These are phyloP conservation scores for Cynara cardunculus DNA, from an alignment of 129 eudicot species.

Conservation along the genomic window DNA sequence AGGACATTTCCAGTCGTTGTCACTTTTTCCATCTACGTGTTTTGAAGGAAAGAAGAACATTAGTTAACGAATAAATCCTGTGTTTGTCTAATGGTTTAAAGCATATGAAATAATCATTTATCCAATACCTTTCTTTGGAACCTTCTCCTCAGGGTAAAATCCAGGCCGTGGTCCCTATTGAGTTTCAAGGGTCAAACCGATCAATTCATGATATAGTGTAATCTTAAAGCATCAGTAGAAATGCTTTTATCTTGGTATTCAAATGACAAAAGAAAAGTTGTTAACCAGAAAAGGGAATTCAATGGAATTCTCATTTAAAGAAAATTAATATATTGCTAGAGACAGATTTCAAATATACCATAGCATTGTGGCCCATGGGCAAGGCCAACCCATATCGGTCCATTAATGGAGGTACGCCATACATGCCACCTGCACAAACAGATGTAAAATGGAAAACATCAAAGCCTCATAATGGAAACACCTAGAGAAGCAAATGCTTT, in stretches of 20 bases:
- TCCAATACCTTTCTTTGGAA: slow-evolving; percentile 44
- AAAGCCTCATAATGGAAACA: neutral
- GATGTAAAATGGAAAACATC: neutral
- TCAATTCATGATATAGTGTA: neutral
- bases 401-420: slow-evolving; percentile 64
- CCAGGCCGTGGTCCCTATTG: slow-evolving; percentile 76
- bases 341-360: slow-evolving; percentile 36
- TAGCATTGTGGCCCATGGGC: slow-evolving; percentile 49
- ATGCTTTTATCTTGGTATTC: neutral
- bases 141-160: slow-evolving; percentile 62
- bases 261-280: neutral
- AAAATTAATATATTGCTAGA: neutral
- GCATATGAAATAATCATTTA: neutral
- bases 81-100: neutral
- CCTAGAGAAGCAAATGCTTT: neutral
- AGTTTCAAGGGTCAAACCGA: slow-evolving; percentile 2
- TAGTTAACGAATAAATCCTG: neutral
- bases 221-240: neutral
- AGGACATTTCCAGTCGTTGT: slow-evolving; percentile 89
- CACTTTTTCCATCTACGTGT: slow-evolving; percentile 68
- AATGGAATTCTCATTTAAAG: neutral
- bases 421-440: slow-evolving; percentile 48
- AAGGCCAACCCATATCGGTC: slow-evolving; percentile 62
- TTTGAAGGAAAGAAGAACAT: neutral
- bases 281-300: neutral